phyloP scores from a whole-genome alignment of 306 rosid genomes.

The Cajanus cajan region DNA sequence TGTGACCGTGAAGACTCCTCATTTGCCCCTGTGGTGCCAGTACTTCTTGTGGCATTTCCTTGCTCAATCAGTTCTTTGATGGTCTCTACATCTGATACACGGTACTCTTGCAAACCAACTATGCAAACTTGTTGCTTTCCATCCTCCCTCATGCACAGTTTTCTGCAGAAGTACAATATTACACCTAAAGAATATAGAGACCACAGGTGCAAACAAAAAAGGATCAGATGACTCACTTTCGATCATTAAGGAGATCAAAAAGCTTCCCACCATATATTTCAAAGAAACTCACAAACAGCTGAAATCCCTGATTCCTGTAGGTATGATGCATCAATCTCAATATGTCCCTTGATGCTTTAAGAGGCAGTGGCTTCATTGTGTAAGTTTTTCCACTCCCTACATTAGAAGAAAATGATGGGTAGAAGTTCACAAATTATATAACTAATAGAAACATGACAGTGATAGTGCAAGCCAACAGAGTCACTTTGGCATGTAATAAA shows the following conservation, averaged over 20 bases:
- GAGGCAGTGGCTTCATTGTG: slow-evolving; percentile 92
- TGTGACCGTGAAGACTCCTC: slow-evolving; percentile 96
- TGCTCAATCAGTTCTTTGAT: slow-evolving; percentile 84
- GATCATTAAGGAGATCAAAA: slow-evolving; percentile 86
- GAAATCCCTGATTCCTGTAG: slow-evolving; percentile 81
- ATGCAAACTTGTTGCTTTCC: slow-evolving; percentile 94
- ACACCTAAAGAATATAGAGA: slow-evolving; percentile 28
- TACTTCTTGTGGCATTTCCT: slow-evolving; percentile 84
- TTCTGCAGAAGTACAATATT: slow-evolving; percentile 55
- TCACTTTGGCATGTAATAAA: slow-evolving; percentile 18
- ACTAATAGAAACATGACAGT: not conserved
- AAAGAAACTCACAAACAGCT: slow-evolving; percentile 85
- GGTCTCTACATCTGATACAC: slow-evolving; percentile 83
- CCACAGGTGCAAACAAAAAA: slow-evolving; percentile 1
- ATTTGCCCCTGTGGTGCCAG: slow-evolving; percentile 95
- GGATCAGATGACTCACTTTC: slow-evolving; percentile 60
- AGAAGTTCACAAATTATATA: slow-evolving; percentile 13
- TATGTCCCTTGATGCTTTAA: slow-evolving; percentile 91
- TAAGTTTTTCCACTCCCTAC: slow-evolving; percentile 90
- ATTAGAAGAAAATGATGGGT: slow-evolving; percentile 13
- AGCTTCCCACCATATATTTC: slow-evolving; percentile 94
- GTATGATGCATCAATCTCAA: slow-evolving; percentile 87
- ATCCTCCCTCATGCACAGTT: slow-evolving; percentile 94
- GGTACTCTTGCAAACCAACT: slow-evolving; percentile 88
- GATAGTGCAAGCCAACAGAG: slow-evolving; percentile 14